Base-by-base conservation (phyloP, 2,329 filamentous ascomycete species). In the Scopulariopsis brevicaulis region DNA sequence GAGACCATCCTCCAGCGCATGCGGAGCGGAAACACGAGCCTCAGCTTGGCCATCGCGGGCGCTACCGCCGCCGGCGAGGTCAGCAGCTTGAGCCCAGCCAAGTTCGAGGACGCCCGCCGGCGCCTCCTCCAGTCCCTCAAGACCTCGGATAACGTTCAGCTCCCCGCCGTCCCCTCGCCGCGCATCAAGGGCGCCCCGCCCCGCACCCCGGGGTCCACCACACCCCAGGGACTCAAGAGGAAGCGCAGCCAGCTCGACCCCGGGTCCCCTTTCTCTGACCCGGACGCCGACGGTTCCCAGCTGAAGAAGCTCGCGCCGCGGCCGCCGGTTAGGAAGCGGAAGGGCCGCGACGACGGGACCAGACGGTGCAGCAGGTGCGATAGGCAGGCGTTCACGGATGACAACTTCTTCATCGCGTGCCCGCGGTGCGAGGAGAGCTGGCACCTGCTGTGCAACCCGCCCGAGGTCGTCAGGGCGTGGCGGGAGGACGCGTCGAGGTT, bases 1-100 rank as follows among this genome's bases (percentile, higher is more conserved):
- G 60, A 62, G 8, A 58, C 64, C 56, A 69, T 71, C 40, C 55
- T 72, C 35, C 60, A 61, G 22, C 66, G 67, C 22, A 63, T 71
- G 5, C 65, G 65, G 5, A 55, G 28, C 8, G 55, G 25, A 15
- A 52, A 18, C 11, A 51, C 52, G 7, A 40, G 37, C 20, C 18
- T 69, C 40, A 57, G 46, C 52, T 24, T 40, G 34, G 15, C 48
- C 54, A 24, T 57, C 52, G 22, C 55, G 1, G 55, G 55, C 18
- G 55, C 34, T 11, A 32, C 35, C 34, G 55, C 55, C 48, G 15
- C 24, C 28, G 59, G 34, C 20, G n/a, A 50, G 10, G 43, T 51
- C 14, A 24, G 28, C 28, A 32, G 40, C 2, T 25, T 56, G 8
- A 54, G 48, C 35, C 35, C 24, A 37, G 53, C 54, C 20, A 59